Base-by-base conservation (phyloP, 495 filamentous ascomycete species). In the Penicillium cosmopolitanum region DNA sequence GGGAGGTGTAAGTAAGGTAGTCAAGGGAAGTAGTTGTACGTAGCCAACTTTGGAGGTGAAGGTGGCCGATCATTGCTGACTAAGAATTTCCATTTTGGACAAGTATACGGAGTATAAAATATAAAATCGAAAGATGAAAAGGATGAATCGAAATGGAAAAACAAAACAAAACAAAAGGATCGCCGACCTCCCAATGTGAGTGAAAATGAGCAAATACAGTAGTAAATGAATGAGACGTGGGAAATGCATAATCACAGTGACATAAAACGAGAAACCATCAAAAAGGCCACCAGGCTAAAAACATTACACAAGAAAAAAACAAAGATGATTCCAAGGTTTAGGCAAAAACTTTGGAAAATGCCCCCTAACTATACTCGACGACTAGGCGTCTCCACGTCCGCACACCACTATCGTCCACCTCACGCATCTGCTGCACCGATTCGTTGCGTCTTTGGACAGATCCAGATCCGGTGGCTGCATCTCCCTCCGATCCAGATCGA, bases 301-400 rank as follows among this genome's bases (percentile, higher is more conserved):
- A 46, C 15, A 50, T 48, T 34, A 6, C n/a, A 28, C 50, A 36
- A 25, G 44, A 51, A 52, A 44, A 51, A 42, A 53, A 42, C 33
- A 40, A 53, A 55, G 9, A 19, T 2, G 34, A 53, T 54, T n/a
- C n/a, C n/a, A n/a, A n/a, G n/a, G n/a, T n/a, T 50, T 9, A 55
- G 35, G 40, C 15, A 42, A 25, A 16, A 7, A 35, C 8, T 2
- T 16, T 13, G 11, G 18, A 19, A 10, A 51, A 47, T 43, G 4
- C 5, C 15, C 31, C 21, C 62, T 65, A 78, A 55, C 57, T 69
- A 56, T 79, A 79, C 58, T 79, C 73, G 19, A 77, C 58, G 44
- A 76, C 64, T 23, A 71, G 52, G 38, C 76, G 63, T 50, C 62
- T 62, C 68, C 72, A 79, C 19, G 67, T 71, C 5, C 74, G 68